Conservation (phyloP, 1,139 yeast genomes). For the Protomyces pachydermus region DNA sequence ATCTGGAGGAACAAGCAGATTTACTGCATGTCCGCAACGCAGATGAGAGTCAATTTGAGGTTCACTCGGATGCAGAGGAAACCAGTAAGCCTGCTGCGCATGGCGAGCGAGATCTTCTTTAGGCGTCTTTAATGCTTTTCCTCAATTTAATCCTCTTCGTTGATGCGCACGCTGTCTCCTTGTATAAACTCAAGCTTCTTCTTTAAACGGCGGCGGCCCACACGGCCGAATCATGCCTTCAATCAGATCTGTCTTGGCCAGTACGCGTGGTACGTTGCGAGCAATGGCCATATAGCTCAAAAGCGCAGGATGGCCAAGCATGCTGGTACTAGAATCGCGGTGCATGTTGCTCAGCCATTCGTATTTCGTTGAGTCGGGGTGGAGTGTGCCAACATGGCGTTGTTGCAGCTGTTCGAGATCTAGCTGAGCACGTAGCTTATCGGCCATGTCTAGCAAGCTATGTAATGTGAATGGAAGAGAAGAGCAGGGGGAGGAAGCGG, state of each 20-base stretch:
- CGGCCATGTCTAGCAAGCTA: neutral
- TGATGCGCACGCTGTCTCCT: neutral
- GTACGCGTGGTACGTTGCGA: conserved; percentile 50
- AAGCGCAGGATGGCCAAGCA: conserved; percentile 64
- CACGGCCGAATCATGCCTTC: conserved; percentile 57
- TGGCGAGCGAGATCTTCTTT: neutral
- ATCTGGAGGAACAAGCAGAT: neutral
- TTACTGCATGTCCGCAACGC: neutral
- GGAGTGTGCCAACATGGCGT: conserved; percentile 67
- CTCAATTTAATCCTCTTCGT: neutral
- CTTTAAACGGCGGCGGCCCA: conserved; percentile 36
- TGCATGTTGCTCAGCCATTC: conserved; percentile 60
- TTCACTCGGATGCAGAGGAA: neutral
- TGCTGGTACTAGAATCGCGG: conserved; percentile 67
- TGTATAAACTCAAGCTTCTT: conserved; percentile 3
- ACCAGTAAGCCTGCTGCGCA: neutral
- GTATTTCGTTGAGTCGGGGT: conserved; percentile 58
- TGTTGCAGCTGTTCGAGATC: conserved; percentile 57
- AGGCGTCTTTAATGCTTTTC: neutral
- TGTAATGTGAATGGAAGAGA: neutral
- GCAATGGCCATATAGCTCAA: conserved; percentile 65
- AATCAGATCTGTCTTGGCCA: conserved; percentile 51
- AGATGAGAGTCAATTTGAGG: neutral
- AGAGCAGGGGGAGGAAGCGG: neutral
- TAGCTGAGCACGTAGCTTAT: conserved; percentile 50